Evolutionary conservation across 2,329 filamentous ascomycete species (phyloP).

Genomic region (Phialophora chinensis): DNA sequence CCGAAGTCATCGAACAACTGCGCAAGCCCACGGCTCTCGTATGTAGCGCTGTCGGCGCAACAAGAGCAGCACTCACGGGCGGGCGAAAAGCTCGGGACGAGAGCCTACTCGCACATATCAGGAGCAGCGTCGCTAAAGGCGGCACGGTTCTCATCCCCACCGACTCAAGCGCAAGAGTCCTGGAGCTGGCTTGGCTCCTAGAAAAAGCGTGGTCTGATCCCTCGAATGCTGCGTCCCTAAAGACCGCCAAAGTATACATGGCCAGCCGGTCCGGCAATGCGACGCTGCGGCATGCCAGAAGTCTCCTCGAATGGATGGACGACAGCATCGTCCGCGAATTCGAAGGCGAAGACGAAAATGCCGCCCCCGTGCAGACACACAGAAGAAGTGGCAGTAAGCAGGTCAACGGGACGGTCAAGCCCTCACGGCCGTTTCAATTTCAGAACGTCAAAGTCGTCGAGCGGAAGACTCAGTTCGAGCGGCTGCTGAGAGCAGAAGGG

Average conservation of each 20-base stretch:
- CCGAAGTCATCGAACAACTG: constrained; percentile 91
- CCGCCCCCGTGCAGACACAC: constrained; percentile 43
- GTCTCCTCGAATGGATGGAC: constrained; percentile 99
- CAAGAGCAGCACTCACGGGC: constrained; percentile 71
- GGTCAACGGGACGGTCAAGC: constrained; percentile 47
- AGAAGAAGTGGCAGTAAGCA: constrained; percentile 53
- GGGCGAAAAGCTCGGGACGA: constrained; percentile 84
- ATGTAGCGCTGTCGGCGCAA: constrained; percentile 83
- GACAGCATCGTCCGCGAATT: constrained; percentile 92
- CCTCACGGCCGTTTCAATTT: constrained; percentile 83
- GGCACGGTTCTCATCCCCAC: constrained; percentile 93
- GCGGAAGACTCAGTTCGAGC: constrained; percentile 77
- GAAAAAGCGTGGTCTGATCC: constrained; percentile 86
- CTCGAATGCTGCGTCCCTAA: constrained; percentile 56
- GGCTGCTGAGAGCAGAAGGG: constrained; percentile 62
- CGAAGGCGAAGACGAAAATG: constrained; percentile 60
- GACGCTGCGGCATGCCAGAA: constrained; percentile 87
- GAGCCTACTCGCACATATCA: constrained; percentile 78
- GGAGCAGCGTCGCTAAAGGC: constrained; percentile 76
- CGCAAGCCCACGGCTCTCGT: constrained; percentile 92
- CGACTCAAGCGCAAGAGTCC: constrained; percentile 90
- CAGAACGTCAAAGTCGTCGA: constrained; percentile 83
- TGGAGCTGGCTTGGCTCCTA: constrained; percentile 89
- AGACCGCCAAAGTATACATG: constrained; percentile 70
- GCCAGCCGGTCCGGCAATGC: constrained; percentile 85